Conservation (phyloP, 768 basidiomycete species). For the Psilocybe cyanescens region DNA sequence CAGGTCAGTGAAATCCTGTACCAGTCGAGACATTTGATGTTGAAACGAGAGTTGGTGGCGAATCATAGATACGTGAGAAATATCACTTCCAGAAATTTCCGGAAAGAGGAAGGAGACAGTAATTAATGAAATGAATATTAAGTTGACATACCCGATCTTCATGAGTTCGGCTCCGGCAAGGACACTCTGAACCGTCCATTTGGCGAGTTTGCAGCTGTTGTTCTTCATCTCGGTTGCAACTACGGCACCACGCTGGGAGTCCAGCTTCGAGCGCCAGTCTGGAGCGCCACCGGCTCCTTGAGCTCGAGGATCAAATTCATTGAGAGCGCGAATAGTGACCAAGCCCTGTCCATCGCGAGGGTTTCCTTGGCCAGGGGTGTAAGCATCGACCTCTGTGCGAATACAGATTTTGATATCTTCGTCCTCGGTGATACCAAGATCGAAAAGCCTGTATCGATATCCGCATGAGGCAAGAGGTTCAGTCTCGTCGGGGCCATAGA, state of each 20-base stretch:
- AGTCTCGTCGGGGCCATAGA: constrained; percentile 92
- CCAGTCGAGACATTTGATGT: neutral
- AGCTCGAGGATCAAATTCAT: constrained; percentile 94
- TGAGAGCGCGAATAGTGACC: constrained; percentile 92
- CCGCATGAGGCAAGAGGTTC: constrained; percentile 96
- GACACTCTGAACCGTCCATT: constrained; percentile 96
- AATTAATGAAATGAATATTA: constrained; percentile 13
- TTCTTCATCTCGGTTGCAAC: constrained; percentile 99
- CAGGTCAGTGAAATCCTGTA: constrained; percentile 15
- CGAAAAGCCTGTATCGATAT: constrained; percentile 95
- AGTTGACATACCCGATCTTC: constrained; percentile 83
- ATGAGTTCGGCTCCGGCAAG: constrained; percentile 94
- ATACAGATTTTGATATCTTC: constrained; percentile 92
- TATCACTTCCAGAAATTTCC: neutral
- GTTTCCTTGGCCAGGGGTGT: constrained; percentile 62
- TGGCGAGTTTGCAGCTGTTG: constrained; percentile 95
- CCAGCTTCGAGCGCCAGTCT: constrained; percentile 98
- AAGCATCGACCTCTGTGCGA: constrained; percentile 96
- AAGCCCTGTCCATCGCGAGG: constrained; percentile 74
- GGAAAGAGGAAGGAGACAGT: constrained; percentile 8
- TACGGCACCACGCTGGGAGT: constrained; percentile 95
- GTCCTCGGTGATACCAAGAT: constrained; percentile 87
- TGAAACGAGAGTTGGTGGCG: constrained; percentile 1
- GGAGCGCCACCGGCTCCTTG: constrained; percentile 92
- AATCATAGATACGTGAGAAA: neutral